These are phyloP conservation scores for Chaetoceros muelleri DNA, from an alignment of 108 stramenopile species.

Conservation along the genomic window DNA sequence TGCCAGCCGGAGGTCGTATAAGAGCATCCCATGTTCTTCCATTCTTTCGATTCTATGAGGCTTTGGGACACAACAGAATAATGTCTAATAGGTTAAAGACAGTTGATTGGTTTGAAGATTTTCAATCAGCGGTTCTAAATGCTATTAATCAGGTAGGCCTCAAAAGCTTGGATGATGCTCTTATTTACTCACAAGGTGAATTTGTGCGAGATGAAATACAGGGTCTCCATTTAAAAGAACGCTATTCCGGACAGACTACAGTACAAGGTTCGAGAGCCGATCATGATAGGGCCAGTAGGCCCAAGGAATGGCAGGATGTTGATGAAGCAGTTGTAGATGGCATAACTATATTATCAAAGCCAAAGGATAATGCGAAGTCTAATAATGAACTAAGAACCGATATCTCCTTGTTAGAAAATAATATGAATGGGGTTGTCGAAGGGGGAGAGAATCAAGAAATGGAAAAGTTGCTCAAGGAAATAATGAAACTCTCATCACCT, in stretches of 20 bases:
- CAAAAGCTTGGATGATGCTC: conserved; percentile 17
- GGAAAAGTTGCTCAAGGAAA: neutral
- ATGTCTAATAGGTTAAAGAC: neutral
- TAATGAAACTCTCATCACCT: no score
- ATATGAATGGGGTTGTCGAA: neutral
- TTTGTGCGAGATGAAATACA: conserved; percentile 16
- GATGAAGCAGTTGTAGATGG: conserved; percentile 19
- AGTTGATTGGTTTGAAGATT: conserved; percentile 2
- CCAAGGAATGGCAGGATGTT: conserved; percentile 19
- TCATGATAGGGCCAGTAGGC: conserved; percentile 9
- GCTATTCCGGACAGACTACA: no score
- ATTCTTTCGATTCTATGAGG: conserved; percentile 25
- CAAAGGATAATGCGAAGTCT: neutral
- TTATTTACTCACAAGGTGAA: conserved; percentile 9
- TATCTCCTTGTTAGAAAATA: neutral
- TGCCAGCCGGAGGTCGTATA: conserved; percentile 1
- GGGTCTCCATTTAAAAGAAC: no score
- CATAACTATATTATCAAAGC: conserved; percentile 17
- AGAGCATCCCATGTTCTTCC: conserved; percentile 11
- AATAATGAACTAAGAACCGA: neutral
- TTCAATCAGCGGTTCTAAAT: conserved; percentile 8
- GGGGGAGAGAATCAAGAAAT: neutral
- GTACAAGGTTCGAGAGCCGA: no score
- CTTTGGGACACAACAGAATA: conserved; percentile 15
- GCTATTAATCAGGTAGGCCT: conserved; percentile 13